phyloP scores from a whole-genome alignment of 495 filamentous ascomycete genomes.

The Pseudevernia furfuracea region DNA sequence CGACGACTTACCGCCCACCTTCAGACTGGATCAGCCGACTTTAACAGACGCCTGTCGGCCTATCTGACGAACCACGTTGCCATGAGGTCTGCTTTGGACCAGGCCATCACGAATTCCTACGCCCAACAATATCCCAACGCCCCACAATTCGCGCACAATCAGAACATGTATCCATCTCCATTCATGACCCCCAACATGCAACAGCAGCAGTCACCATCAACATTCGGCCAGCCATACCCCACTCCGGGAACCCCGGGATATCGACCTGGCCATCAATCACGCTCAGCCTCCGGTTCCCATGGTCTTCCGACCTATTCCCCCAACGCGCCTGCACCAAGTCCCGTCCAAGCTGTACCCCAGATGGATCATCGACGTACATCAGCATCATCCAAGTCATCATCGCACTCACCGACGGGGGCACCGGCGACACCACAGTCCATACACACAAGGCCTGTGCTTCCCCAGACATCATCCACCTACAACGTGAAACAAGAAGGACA shows the following conservation, averaged over 20 bases:
- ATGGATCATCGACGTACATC: slow-evolving; percentile 34
- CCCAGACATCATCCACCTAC: slow-evolving; percentile 16
- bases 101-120: slow-evolving; percentile 41
- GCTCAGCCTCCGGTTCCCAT: slow-evolving; percentile 35
- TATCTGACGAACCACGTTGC: slow-evolving; percentile 53
- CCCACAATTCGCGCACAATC: slow-evolving; percentile 36
- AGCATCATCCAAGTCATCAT: slow-evolving; percentile 28
- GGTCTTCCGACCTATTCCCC: slow-evolving; percentile 19
- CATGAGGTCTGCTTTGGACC: slow-evolving; percentile 46
- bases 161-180: slow-evolving; percentile 36
- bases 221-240: slow-evolving; percentile 34
- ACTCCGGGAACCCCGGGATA: slow-evolving; percentile 27
- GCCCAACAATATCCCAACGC: slow-evolving; percentile 39
- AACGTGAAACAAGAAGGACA: slow-evolving; percentile 15
- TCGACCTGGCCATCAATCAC: slow-evolving; percentile 30
- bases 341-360: slow-evolving; percentile 24
- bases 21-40: slow-evolving; percentile 45
- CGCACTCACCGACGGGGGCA: slow-evolving; percentile 24
- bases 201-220: slow-evolving; percentile 30
- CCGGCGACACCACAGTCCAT: slow-evolving; percentile 26
- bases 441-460: slow-evolving; percentile 17
- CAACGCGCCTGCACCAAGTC: slow-evolving; percentile 24
- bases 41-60: slow-evolving; percentile 51
- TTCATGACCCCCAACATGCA: slow-evolving; percentile 32
- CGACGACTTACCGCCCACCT: slow-evolving; percentile 48